Conservation (phyloP, 495 filamentous ascomycete species). For the Bryoglossum gracile region DNA sequence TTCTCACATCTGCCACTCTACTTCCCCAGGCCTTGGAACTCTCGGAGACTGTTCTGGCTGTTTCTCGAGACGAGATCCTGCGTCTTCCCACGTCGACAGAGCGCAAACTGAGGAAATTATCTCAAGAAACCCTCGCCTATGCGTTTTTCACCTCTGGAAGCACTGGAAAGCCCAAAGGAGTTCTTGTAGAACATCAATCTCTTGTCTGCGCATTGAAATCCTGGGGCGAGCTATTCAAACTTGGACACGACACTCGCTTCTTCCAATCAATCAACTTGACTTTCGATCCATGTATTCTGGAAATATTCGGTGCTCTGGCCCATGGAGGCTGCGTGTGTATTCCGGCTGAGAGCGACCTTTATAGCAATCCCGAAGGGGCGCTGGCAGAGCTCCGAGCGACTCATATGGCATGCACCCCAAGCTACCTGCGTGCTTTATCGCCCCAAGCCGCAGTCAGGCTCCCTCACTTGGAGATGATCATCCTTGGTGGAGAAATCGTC, state of each 20-base stretch:
- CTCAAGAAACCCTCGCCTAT: conserved; percentile 30
- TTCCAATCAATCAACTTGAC: conserved; percentile 65
- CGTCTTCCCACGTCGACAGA: not conserved
- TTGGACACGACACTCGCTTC: conserved; percentile 44
- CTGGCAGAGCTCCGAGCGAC: conserved; percentile 33
- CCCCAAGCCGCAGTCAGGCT: conserved; percentile 39
- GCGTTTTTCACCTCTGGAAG: conserved; percentile 55
- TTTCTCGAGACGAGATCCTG: not conserved
- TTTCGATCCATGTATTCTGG: conserved; percentile 59
- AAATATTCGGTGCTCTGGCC: conserved; percentile 59
- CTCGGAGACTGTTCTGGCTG: not conserved
- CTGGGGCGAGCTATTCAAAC: conserved; percentile 41
- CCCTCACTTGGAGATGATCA: conserved; percentile 41
- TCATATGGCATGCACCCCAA: conserved; percentile 3
- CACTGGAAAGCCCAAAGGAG: conserved; percentile 47
- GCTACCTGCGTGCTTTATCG: conserved; percentile 2
- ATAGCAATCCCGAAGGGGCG: conserved; percentile 31
- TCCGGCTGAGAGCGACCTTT: conserved; percentile 34
- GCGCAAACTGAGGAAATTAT: not conserved
- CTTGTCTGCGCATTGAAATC: conserved; percentile 33
- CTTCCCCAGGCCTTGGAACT: not conserved
- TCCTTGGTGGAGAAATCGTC: not conserved
- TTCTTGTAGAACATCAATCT: conserved; percentile 37
- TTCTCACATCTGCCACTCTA: conserved; percentile 42
- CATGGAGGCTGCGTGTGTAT: conserved; percentile 44